Conservation (phyloP, 2,329 filamentous ascomycete genomes). For the Dryadomyces quercivorus region DNA sequence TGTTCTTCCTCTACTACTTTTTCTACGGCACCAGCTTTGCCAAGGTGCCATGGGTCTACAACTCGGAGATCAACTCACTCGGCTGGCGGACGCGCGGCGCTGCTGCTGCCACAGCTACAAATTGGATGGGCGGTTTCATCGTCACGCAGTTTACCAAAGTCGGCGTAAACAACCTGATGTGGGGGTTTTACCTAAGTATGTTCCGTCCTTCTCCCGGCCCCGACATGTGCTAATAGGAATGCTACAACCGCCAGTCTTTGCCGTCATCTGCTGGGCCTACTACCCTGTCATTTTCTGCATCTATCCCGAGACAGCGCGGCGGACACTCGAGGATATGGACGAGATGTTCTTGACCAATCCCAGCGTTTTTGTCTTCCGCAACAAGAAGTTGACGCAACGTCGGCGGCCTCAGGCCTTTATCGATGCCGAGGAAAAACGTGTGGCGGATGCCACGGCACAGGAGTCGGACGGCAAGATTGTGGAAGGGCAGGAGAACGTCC, state of each 20-base stretch:
- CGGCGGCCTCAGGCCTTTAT: conserved; percentile 21
- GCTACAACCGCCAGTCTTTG: conserved; percentile 5
- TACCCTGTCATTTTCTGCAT: conserved; percentile 32
- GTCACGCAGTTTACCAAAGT: conserved; percentile 32
- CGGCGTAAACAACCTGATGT: conserved; percentile 26
- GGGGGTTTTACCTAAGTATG: conserved; percentile 33
- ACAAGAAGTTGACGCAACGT: conserved; percentile 22
- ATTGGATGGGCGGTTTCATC: conserved; percentile 30
- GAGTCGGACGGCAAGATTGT: not conserved
- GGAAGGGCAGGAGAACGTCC: not conserved
- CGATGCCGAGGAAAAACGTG: conserved; percentile 19
- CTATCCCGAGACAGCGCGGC: conserved; percentile 34
- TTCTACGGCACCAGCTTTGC: conserved; percentile 28
- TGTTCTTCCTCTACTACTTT: conserved; percentile 30
- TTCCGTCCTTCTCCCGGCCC: not conserved
- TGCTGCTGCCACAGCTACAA: conserved; percentile 30
- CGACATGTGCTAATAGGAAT: not conserved
- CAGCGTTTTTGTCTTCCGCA: conserved; percentile 20
- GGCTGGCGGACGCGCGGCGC: conserved; percentile 28
- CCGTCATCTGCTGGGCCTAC: conserved; percentile 34
- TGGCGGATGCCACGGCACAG: conserved; percentile 2
- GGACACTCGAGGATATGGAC: conserved; percentile 36
- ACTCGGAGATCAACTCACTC: conserved; percentile 28
- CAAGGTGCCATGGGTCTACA: conserved; percentile 28
- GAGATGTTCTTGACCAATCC: conserved; percentile 24